phyloP scores from a whole-genome alignment of 495 filamentous ascomycete genomes.

The Xylaria castorea region DNA sequence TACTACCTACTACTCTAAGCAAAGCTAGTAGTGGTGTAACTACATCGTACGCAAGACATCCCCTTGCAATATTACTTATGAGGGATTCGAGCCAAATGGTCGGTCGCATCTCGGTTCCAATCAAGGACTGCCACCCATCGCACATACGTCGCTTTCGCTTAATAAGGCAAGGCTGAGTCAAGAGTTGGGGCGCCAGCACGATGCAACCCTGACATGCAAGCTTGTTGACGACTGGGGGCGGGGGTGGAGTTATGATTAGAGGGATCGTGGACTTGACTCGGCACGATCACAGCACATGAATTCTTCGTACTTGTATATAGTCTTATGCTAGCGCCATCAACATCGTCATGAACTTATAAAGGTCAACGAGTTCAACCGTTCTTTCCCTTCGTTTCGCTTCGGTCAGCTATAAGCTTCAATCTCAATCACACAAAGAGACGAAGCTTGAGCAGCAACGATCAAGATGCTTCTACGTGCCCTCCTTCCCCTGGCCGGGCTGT shows the following conservation, averaged over 20 bases:
- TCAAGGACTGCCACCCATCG: not conserved
- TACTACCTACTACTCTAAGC: slow-evolving; percentile 16
- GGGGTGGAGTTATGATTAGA: slow-evolving; percentile 5
- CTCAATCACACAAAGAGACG: not conserved
- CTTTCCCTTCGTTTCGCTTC: not conserved
- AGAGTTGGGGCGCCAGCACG: not conserved
- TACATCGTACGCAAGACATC: not conserved
- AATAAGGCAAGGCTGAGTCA: not conserved
- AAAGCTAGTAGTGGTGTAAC: slow-evolving; percentile 1
- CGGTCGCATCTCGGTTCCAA: slow-evolving; percentile 17
- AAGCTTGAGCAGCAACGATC: not conserved
- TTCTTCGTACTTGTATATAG: slow-evolving; percentile 2
- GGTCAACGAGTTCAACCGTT: not conserved
- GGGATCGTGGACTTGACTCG: not conserved
- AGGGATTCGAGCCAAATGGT: not conserved
- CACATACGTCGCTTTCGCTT: not conserved
- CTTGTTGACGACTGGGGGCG: not conserved
- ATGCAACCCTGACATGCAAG: not conserved
- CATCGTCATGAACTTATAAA: not conserved
- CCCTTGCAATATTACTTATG: slow-evolving; percentile 11
- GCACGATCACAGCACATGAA: not conserved
- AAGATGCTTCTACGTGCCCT: slow-evolving; percentile 31
- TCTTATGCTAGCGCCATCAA: slow-evolving; percentile 15
- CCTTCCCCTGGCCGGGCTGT: slow-evolving; percentile 28
- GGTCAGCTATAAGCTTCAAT: not conserved